Evolutionary conservation across 768 basidiomycete species (phyloP).

Genomic region (Suillus lakei): DNA sequence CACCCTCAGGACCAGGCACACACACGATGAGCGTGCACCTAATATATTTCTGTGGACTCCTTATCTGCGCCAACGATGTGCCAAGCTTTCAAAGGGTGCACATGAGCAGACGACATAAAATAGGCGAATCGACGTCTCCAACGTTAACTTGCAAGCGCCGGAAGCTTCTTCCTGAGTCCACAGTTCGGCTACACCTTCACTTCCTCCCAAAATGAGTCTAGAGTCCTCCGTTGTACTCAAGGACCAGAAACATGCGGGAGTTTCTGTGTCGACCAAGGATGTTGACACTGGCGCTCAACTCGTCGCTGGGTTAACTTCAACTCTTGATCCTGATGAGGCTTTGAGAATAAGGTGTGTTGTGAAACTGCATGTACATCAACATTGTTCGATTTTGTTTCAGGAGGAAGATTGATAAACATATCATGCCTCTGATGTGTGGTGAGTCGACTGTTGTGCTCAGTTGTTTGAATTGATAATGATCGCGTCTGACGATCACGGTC

Average conservation of each 20-base stretch:
- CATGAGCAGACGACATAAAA: neutral
- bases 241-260: conserved; percentile 38
- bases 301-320: conserved; percentile 42
- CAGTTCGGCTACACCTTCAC: neutral
- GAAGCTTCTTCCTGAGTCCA: neutral
- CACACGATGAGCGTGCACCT: neutral
- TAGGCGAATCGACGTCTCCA: neutral
- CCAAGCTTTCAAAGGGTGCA: neutral
- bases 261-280: conserved; percentile 48
- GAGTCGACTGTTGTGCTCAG: conserved; percentile 31
- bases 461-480: neutral
- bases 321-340: conserved; percentile 54
- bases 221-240: conserved; percentile 2
- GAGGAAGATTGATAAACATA: conserved; percentile 64
- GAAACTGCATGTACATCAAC: neutral
- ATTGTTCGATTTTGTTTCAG: conserved; percentile 20
- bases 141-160: neutral
- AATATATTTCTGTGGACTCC: neutral
- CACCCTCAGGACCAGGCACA: neutral
- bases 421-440: conserved; percentile 69
- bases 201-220: conserved; percentile 11
- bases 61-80: conserved; percentile 1
- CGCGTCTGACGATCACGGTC: neutral
- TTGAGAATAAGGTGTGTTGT: conserved; percentile 47
- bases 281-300: conserved; percentile 64